These are phyloP conservation scores for Collybia sordida DNA, from an alignment of 768 basidiomycete species.

Conservation along the genomic window DNA sequence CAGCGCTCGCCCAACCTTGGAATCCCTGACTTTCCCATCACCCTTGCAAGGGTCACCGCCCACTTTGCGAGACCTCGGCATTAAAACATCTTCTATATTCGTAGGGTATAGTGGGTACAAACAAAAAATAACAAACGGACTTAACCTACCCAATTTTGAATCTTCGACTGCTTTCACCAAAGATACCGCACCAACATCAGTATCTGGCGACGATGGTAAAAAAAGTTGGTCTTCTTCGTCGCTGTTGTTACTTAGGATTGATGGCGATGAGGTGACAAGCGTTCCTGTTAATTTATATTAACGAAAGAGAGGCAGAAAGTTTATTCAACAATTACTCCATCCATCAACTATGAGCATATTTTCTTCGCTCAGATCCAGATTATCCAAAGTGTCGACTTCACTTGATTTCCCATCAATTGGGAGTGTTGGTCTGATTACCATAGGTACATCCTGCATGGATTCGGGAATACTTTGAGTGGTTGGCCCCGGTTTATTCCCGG, in stretches of 20 bases:
- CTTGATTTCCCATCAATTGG: no score
- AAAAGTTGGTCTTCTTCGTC: slow-evolving; percentile 56
- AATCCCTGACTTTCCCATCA: no score
- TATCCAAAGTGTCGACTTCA: slow-evolving; percentile 29
- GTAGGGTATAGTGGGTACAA: not conserved
- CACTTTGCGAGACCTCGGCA: slow-evolving; percentile 52
- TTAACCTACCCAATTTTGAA: slow-evolving; percentile 48
- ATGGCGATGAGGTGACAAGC: slow-evolving; percentile 38
- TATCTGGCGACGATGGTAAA: slow-evolving; percentile 44
- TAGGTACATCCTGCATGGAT: no score
- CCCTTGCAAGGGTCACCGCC: slow-evolving; percentile 26
- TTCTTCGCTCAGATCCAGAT: slow-evolving; percentile 37
- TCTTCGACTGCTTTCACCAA: slow-evolving; percentile 34
- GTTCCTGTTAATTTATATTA: slow-evolving; percentile 26
- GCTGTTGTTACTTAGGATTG: slow-evolving; percentile 39
- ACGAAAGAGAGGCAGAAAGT: not conserved
- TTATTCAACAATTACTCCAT: slow-evolving; percentile 49
- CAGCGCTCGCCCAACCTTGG: no score
- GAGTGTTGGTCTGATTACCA: no score
- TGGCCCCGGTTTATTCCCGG: no score
- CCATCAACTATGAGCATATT: slow-evolving; percentile 63
- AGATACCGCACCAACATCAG: slow-evolving; percentile 33
- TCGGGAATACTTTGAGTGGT: no score
- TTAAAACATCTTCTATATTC: slow-evolving; percentile 45
- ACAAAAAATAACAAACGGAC: not conserved